These are phyloP conservation scores for Castanopsis chinensis DNA, from an alignment of 306 rosid species.

Conservation along the genomic window DNA sequence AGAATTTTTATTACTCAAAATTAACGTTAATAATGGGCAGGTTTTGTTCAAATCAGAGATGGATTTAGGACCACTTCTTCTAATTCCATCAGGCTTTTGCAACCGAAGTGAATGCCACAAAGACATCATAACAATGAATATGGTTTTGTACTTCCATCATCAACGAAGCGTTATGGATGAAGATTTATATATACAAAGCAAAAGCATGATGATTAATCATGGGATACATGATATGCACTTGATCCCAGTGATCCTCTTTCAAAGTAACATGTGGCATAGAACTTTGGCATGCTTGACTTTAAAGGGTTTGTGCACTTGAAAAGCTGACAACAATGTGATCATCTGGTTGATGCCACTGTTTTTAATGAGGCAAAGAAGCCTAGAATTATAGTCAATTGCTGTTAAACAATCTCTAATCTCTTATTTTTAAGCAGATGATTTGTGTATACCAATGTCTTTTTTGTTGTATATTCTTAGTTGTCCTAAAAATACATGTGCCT, in stretches of 20 bases:
- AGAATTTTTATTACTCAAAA: neutral
- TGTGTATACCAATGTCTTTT: neutral
- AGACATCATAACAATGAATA: constrained; percentile 19
- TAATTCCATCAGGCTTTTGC: neutral
- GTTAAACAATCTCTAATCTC: neutral
- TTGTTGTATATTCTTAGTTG: neutral
- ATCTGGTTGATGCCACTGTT: neutral
- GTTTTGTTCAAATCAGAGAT: too few relatives aligned
- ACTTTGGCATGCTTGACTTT: constrained; percentile 23
- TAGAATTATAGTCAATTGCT: neutral
- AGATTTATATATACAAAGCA: constrained; percentile 29
- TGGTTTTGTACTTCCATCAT: neutral
- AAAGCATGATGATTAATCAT: constrained; percentile 55
- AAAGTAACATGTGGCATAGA: constrained; percentile 35
- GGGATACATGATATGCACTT: constrained; percentile 59
- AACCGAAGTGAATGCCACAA: neutral
- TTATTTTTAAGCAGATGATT: neutral
- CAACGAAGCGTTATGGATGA: neutral
- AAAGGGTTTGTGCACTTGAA: neutral
- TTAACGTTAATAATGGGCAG: too few relatives aligned
- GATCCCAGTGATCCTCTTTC: constrained; percentile 55
- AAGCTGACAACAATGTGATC: neutral
- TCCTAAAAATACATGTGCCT: neutral
- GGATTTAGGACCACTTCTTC: constrained; percentile 37
- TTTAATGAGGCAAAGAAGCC: neutral